phyloP scores from a whole-genome alignment of 805 yeast species.

The Wickerhamiella cacticola region DNA sequence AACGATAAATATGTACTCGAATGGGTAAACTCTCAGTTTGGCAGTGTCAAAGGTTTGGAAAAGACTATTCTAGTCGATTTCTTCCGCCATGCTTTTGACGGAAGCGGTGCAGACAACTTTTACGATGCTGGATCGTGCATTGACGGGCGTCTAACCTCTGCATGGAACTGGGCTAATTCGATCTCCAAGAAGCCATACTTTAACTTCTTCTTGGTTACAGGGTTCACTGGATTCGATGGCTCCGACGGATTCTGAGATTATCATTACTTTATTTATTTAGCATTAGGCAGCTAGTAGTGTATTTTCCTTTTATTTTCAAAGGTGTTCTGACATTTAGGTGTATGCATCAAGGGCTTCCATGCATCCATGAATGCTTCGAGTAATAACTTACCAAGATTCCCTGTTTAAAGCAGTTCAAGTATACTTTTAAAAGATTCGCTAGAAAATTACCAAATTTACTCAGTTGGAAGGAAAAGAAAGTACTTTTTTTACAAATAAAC shows the following conservation, averaged over 20 bases:
- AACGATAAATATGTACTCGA: conserved; percentile 24
- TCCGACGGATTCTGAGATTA: conserved; percentile 40
- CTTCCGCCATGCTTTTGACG: conserved; percentile 53
- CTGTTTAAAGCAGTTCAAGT: no score
- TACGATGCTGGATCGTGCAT: conserved; percentile 77
- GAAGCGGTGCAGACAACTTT: conserved; percentile 74
- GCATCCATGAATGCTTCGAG: no score
- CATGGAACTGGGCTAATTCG: conserved; percentile 73
- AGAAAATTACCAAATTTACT: no score
- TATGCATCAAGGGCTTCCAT: no score
- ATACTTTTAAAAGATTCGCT: no score
- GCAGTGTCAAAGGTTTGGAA: conserved; percentile 42
- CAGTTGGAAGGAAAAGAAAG: neutral
- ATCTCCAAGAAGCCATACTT: conserved; percentile 56
- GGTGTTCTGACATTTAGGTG: no score
- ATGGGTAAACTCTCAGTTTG: conserved; percentile 50
- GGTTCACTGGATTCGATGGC: conserved; percentile 68
- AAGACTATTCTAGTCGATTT: conserved; percentile 38
- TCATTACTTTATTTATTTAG: neutral
- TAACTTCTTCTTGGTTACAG: conserved; percentile 50
- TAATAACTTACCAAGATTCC: no score
- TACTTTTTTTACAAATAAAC: neutral
- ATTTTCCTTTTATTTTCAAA: no score
- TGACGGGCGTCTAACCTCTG: conserved; percentile 68
- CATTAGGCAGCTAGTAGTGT: no score